phyloP scores from a whole-genome alignment of 768 basidiomycete genomes.

The Tricholoma hemisulphureum region DNA sequence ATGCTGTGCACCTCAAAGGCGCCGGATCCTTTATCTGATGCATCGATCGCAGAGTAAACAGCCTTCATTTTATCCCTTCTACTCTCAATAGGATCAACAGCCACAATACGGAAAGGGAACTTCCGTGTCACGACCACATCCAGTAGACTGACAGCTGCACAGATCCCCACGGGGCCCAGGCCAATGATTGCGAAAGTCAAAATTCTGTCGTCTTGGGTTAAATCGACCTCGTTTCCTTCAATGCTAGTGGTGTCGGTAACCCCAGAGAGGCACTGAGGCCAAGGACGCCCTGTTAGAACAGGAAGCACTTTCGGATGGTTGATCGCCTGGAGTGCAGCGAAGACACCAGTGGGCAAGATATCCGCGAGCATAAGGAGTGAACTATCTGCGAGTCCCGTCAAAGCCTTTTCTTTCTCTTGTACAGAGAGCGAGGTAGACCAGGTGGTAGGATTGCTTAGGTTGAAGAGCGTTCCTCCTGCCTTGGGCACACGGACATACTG shows the following conservation, averaged over 20 bases:
- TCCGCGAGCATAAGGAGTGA: slow-evolving; percentile 73
- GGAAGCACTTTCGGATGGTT: slow-evolving; percentile 71
- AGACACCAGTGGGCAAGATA: slow-evolving; percentile 78
- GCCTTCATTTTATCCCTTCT: slow-evolving; percentile 60
- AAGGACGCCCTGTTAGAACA: slow-evolving; percentile 55
- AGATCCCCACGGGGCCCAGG: slow-evolving; percentile 78
- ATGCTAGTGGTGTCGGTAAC: slow-evolving; percentile 15
- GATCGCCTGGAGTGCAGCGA: slow-evolving; percentile 69
- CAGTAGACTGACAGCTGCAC: slow-evolving; percentile 61
- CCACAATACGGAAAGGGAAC: slow-evolving; percentile 54
- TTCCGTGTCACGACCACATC: slow-evolving; percentile 51
- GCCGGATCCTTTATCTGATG: slow-evolving; percentile 43
- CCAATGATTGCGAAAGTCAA: slow-evolving; percentile 70
- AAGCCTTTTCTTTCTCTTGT: slow-evolving; percentile 36
- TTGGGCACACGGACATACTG: slow-evolving; percentile 78
- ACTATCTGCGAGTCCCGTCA: slow-evolving; percentile 52
- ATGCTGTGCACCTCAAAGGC: slow-evolving; percentile 51
- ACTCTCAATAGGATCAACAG: slow-evolving; percentile 58
- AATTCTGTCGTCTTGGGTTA: slow-evolving; percentile 46
- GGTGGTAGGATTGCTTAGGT: slow-evolving; percentile 47
- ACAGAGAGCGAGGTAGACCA: slow-evolving; percentile 41
- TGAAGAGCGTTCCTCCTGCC: slow-evolving; percentile 77
- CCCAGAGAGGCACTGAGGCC: slow-evolving; percentile 47
- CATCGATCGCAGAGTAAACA: slow-evolving; percentile 51
- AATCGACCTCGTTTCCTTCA: slow-evolving; percentile 28